phyloP scores from a whole-genome alignment of 2,329 filamentous ascomycete species.

The Aspergillus unguis region DNA sequence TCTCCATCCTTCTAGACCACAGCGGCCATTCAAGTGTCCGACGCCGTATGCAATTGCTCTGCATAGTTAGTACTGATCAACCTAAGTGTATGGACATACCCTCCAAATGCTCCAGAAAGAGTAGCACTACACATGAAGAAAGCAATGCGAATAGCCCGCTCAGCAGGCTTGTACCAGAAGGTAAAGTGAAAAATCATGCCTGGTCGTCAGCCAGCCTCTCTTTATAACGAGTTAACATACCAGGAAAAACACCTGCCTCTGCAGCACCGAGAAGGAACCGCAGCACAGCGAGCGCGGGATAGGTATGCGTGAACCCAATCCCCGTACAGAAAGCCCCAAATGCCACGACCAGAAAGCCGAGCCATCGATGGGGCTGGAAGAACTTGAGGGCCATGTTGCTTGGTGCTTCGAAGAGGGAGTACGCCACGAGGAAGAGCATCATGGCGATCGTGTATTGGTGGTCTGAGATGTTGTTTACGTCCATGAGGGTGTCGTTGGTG shows the following conservation, averaged over 20 bases:
- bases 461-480: constrained; percentile 15
- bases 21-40: constrained; percentile 4
- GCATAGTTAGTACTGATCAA: background rate
- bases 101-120: constrained; percentile 4
- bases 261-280: constrained; percentile 17
- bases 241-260: constrained; percentile 19
- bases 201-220: background rate
- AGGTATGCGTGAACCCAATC: constrained; percentile 12
- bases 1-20: constrained; percentile 4
- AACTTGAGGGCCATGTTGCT: constrained; percentile 21
- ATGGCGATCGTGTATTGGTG: constrained; percentile 23
- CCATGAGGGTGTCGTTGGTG: constrained; percentile 36
- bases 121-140: constrained; percentile 10
- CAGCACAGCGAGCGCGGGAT: constrained; percentile 8
- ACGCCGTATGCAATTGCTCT: constrained; percentile 11
- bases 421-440: constrained; percentile 35
- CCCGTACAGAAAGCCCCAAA: constrained; percentile 16
- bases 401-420: constrained; percentile 21
- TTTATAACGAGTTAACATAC: constrained; percentile 19
- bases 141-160: constrained; percentile 27
- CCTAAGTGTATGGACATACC: background rate
- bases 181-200: constrained; percentile 30
- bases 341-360: constrained; percentile 33
- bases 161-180: constrained; percentile 36
- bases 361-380: constrained; percentile 20